Conservation (phyloP, 306 rosid species). For the Casuarina equisetifolia region DNA sequence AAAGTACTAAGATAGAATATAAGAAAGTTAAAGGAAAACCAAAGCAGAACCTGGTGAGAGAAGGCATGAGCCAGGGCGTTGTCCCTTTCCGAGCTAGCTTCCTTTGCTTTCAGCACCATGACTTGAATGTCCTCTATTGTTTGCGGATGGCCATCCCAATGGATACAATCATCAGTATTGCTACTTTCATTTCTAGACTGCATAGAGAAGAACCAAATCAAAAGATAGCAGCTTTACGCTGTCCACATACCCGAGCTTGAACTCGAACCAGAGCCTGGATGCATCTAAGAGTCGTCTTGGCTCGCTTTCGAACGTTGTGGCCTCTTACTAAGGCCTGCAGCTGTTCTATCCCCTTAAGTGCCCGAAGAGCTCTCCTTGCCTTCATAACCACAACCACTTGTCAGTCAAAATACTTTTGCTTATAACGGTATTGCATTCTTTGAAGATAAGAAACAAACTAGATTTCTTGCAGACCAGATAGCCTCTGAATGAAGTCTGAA, state of each 20-base stretch:
- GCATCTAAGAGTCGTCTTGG: slow-evolving; percentile 50
- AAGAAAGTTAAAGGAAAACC: background rate
- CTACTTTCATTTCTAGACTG: slow-evolving; percentile 46
- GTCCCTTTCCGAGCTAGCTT: slow-evolving; percentile 38
- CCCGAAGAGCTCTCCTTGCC: slow-evolving; percentile 63
- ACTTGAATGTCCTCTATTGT: slow-evolving; percentile 33
- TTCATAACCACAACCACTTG: slow-evolving; percentile 8
- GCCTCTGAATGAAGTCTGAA: slow-evolving; percentile 60
- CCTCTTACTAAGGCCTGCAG: slow-evolving; percentile 66
- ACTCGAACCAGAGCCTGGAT: slow-evolving; percentile 58
- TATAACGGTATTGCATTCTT: background rate
- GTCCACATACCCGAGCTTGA: slow-evolving; percentile 41
- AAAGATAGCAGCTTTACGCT: slow-evolving; percentile 12
- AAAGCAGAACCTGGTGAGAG: slow-evolving; percentile 39
- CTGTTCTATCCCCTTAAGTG: slow-evolving; percentile 55
- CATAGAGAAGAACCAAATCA: background rate
- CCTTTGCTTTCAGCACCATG: slow-evolving; percentile 33
- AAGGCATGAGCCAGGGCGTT: slow-evolving; percentile 48
- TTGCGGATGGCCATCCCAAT: slow-evolving; percentile 37
- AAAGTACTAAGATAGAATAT: background rate
- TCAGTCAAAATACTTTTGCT: background rate
- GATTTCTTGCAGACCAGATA: slow-evolving; percentile 39
- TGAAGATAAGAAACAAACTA: too few relatives aligned
- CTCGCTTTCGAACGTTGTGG: slow-evolving; percentile 48
- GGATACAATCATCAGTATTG: slow-evolving; percentile 26